Evolutionary conservation across 192 early-diverging fungal species (phyloP).

Genomic region (Linnemannia elongata): DNA sequence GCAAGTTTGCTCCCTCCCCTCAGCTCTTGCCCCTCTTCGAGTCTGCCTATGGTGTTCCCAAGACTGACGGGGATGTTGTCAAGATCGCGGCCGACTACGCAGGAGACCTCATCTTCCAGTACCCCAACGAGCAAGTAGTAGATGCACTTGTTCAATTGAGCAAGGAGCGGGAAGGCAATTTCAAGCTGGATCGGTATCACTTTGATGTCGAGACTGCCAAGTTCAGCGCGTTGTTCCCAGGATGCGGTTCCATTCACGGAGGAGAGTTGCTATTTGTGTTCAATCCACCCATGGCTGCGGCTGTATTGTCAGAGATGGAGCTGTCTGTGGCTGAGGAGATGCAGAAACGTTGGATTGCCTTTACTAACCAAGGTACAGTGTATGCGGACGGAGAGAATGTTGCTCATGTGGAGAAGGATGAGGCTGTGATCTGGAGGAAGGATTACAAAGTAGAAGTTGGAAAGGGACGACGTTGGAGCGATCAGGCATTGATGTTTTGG

Average conservation of each 20-base stretch:
- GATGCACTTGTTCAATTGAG: neutral
- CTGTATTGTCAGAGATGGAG: conserved; percentile 2
- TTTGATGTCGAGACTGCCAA: conserved; percentile 21
- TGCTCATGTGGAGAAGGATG: neutral
- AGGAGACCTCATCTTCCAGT: conserved; percentile 16
- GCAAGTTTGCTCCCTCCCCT: conserved; percentile 15
- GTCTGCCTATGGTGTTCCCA: conserved; percentile 17
- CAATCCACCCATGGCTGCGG: conserved; percentile 6
- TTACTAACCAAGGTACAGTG: conserved; percentile 22
- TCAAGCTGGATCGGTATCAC: conserved; percentile 14
- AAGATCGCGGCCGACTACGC: neutral
- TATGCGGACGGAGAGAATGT: neutral
- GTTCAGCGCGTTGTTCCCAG: conserved; percentile 1
- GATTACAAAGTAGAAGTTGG: conserved; percentile 12
- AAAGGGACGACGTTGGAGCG: neutral
- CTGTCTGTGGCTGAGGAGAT: conserved; percentile 20
- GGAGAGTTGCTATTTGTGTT: conserved; percentile 29
- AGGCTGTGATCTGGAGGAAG: neutral
- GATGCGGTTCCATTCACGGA: conserved; percentile 30
- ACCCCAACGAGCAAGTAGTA: neutral
- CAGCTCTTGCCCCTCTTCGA: conserved; percentile 6
- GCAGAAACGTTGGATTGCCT: conserved; percentile 32
- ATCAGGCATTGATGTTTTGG: conserved; percentile 11
- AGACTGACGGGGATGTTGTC: conserved; percentile 24
- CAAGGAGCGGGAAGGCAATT: neutral